phyloP scores from a whole-genome alignment of 2,329 filamentous ascomycete species.

The Sordariomycetes sp. region DNA sequence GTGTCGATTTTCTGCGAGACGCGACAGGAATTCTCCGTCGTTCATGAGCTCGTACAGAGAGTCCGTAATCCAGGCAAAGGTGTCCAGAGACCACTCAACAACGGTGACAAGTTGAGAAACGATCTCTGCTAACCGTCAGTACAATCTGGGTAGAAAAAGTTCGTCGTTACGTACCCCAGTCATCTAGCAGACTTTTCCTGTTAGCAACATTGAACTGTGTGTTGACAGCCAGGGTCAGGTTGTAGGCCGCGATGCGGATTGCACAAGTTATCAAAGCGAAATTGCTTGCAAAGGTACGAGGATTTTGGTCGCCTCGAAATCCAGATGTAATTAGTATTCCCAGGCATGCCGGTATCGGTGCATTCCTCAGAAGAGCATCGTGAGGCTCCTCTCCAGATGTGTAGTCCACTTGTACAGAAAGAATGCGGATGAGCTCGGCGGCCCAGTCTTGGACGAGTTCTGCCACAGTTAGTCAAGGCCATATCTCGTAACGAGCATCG shows the following conservation, averaged over 20 bases:
- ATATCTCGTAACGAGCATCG: background rate
- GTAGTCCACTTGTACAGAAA: constrained; percentile 73
- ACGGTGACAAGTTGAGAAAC: constrained; percentile 65
- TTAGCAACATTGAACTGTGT: constrained; percentile 43
- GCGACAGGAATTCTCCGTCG: constrained; percentile 39
- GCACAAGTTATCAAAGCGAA: constrained; percentile 68
- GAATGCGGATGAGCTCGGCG: constrained; percentile 56
- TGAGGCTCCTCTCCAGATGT: constrained; percentile 65
- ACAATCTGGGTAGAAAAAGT: background rate
- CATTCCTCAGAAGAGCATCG: constrained; percentile 65
- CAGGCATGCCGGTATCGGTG: constrained; percentile 63
- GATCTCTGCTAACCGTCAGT: constrained; percentile 41
- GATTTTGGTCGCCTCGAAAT: constrained; percentile 53
- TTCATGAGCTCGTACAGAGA: constrained; percentile 46
- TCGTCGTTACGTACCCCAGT: constrained; percentile 30
- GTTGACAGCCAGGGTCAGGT: constrained; percentile 55
- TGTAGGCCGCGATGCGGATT: constrained; percentile 60
- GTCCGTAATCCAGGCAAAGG: constrained; percentile 55
- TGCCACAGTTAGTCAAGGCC: constrained; percentile 13
- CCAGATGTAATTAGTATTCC: constrained; percentile 73
- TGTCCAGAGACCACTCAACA: constrained; percentile 68
- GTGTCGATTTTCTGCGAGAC: constrained; percentile 38
- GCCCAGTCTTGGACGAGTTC: constrained; percentile 55
- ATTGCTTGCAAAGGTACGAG: constrained; percentile 60
- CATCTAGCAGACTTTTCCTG: constrained; percentile 51